phyloP scores from a whole-genome alignment of 2,329 filamentous ascomycete genomes.

The Penicillium vulpinum region DNA sequence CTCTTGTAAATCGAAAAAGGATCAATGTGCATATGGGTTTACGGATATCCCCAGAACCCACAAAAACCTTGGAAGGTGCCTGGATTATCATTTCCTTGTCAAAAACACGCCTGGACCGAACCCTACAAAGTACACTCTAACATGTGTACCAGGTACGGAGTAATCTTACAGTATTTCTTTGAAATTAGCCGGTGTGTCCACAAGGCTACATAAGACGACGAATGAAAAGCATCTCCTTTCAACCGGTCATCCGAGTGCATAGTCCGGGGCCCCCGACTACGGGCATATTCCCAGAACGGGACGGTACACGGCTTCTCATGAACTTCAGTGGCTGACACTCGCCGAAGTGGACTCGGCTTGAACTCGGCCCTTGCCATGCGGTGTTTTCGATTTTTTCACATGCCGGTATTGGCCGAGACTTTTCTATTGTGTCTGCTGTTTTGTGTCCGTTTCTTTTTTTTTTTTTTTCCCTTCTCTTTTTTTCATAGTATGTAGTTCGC shows the following conservation, averaged over 20 bases:
- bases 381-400: background rate
- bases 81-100: conserved; percentile 1
- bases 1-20: background rate
- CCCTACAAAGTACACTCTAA: background rate
- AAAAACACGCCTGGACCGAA: background rate
- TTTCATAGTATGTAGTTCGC: background rate
- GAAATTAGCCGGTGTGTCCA: conserved; percentile 16
- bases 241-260: background rate
- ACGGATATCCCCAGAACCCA: conserved; percentile 7
- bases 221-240: background rate
- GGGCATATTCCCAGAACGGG: conserved; percentile 21
- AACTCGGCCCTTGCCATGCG: background rate
- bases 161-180: conserved; percentile 5
- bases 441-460: too few species aligned
- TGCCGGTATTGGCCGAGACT: background rate
- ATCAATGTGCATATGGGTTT: background rate
- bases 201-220: background rate
- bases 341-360: conserved; percentile 20
- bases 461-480: background rate
- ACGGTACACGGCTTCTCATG: conserved; percentile 4
- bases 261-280: conserved; percentile 23
- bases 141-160: background rate
- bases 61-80: background rate
- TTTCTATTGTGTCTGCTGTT: background rate
- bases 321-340: conserved; percentile 9